These are phyloP conservation scores for Chytriomyces confervae DNA, from an alignment of 192 early-diverging fungal species.

Conservation along the genomic window DNA sequence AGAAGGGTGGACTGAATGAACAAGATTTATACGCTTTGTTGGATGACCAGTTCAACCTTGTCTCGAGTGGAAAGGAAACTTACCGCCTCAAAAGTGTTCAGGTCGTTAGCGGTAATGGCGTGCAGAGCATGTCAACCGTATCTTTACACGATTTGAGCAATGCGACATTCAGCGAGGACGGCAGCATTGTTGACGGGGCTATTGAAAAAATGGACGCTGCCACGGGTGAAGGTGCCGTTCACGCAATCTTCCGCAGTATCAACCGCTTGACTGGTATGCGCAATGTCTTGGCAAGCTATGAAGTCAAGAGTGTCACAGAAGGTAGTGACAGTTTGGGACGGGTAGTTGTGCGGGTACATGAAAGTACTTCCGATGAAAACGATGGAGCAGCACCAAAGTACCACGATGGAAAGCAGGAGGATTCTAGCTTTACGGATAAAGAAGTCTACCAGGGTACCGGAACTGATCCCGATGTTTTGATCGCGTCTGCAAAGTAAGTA, in stretches of 20 bases:
- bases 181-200: conserved; percentile 25
- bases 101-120: conserved; percentile 76
- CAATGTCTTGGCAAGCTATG: conserved; percentile 82
- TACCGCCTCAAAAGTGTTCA: conserved; percentile 77
- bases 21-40: conserved; percentile 87
- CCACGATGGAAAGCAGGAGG: conserved; percentile 26
- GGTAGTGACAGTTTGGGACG: conserved; percentile 88
- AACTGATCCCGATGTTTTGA: conserved; percentile 85
- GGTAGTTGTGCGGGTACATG: conserved; percentile 75
- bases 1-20: conserved; percentile 83
- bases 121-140: conserved; percentile 82
- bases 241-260: conserved; percentile 87
- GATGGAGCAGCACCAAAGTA: conserved; percentile 27
- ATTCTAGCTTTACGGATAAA: conserved; percentile 33
- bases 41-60: conserved; percentile 70
- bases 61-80: conserved; percentile 49
- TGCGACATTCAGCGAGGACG: conserved; percentile 8
- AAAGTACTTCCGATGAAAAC: conserved; percentile 25
- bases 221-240: conserved; percentile 85
- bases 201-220: conserved; percentile 74
- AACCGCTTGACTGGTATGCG: conserved; percentile 79
- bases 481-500: conserved; percentile 72
- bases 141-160: conserved; percentile 66
- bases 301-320: conserved; percentile 84
- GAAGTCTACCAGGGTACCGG: conserved; percentile 77